Conservation (phyloP, 208 protist genomes). For the Herpetomonas samuelpessoai region DNA sequence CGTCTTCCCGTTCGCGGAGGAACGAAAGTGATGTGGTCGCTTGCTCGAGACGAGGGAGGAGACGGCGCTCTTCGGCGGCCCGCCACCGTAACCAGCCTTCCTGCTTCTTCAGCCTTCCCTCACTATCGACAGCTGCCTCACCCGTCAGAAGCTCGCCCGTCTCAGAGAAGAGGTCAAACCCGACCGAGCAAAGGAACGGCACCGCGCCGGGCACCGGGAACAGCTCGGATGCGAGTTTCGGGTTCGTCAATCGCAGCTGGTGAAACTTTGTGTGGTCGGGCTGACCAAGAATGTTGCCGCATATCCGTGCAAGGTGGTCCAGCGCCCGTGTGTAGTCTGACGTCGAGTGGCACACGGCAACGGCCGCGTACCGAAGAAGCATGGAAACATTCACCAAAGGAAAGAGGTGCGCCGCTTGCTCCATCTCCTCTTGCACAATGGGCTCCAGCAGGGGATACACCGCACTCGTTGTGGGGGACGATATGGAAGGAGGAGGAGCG, state of each 20-base stretch:
- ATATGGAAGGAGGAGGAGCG: too few species aligned
- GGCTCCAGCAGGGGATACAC: background rate
- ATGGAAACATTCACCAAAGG: constrained; percentile 4
- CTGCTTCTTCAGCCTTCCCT: background rate
- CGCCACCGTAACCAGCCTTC: background rate
- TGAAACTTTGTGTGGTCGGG: constrained; percentile 52
- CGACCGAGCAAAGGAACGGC: constrained; percentile 34
- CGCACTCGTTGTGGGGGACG: too few species aligned
- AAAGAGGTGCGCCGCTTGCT: background rate
- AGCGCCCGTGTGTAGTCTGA: constrained; percentile 30
- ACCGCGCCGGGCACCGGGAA: constrained; percentile 41
- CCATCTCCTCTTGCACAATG: background rate
- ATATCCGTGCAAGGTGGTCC: constrained; percentile 33
- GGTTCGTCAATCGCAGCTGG: constrained; percentile 40
- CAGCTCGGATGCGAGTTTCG: constrained; percentile 32
- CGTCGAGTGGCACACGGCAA: background rate
- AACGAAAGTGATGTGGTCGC: constrained; percentile 2
- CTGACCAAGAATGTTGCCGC: constrained; percentile 38
- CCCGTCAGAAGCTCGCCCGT: background rate
- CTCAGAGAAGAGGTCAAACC: constrained; percentile 26
- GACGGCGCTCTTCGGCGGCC: background rate
- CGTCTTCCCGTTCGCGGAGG: constrained; percentile 15
- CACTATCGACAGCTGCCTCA: background rate
- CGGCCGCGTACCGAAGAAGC: background rate
- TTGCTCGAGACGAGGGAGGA: constrained; percentile 1